These are phyloP conservation scores for Deinandra increscens DNA, from an alignment of 129 eudicot genomes.

Conservation along the genomic window DNA sequence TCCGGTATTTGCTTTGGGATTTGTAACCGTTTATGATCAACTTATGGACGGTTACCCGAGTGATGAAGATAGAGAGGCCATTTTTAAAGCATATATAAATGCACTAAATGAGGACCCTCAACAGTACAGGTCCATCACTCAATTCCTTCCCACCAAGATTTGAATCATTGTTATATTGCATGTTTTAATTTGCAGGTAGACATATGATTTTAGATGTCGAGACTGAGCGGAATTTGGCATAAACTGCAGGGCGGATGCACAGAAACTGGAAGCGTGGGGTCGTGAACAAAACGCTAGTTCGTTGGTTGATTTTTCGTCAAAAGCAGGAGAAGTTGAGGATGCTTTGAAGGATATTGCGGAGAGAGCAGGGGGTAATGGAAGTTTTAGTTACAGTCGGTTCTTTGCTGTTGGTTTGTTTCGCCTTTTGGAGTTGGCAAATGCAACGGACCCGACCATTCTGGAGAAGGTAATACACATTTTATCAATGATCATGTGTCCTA, in stretches of 20 bases:
- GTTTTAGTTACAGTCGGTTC: constrained; percentile 93
- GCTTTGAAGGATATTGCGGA: constrained; percentile 81
- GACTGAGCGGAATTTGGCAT: neutral
- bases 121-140: constrained; percentile 57
- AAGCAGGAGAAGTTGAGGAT: constrained; percentile 70
- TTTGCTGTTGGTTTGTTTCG: constrained; percentile 98
- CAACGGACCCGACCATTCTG: constrained; percentile 73
- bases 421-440: constrained; percentile 84
- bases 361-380: constrained; percentile 72
- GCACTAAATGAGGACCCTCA: constrained; percentile 87
- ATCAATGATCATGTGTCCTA: neutral
- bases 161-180: neutral
- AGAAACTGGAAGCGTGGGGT: constrained; percentile 87
- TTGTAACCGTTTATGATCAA: constrained; percentile 91
- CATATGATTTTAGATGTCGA: neutral
- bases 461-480: constrained; percentile 57
- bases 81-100: constrained; percentile 72
- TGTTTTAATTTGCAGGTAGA: neutral
- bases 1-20: constrained; percentile 86
- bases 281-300: constrained; percentile 61
- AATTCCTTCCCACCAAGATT: neutral
- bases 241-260: constrained; percentile 65
- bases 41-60: constrained; percentile 98
- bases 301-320: constrained; percentile 78
- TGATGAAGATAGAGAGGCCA: constrained; percentile 73